A percentile compares a stretch with the other conserved stretches of the same genome.
Evolutionary conservation across 1,139 yeast genomes (phyloP).

Genomic region (Pichia sp.): DNA sequence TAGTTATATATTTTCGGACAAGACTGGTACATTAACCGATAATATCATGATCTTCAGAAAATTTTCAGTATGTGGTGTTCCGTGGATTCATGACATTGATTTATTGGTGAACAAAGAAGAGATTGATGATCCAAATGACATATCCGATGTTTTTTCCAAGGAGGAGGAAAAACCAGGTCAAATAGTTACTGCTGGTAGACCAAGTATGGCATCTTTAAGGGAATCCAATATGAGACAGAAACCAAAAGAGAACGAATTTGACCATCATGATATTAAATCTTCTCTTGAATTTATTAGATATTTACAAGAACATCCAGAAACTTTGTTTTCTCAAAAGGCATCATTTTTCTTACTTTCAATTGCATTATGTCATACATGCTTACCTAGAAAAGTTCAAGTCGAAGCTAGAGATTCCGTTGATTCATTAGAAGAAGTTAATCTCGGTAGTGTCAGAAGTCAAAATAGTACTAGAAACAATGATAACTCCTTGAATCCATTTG

Average conservation of each 20-base stretch:
- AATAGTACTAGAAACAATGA: constrained; percentile 2
- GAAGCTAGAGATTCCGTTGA: constrained; percentile 22
- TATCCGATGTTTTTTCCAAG: constrained; percentile 14
- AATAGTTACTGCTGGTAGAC: constrained; percentile 46
- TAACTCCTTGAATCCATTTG: constrained; percentile 17
- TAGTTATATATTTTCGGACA: constrained; percentile 90
- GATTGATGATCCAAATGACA: constrained; percentile 17
- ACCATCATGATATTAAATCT: constrained; percentile 35
- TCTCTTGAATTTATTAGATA: constrained; percentile 65
- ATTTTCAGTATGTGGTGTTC: constrained; percentile 79
- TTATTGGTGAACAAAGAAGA: constrained; percentile 32
- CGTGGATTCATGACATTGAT: constrained; percentile 86
- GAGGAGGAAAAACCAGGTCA: constrained; percentile 26
- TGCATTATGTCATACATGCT: constrained; percentile 87
- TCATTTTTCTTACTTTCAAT: constrained; percentile 76
- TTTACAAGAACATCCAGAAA: constrained; percentile 69
- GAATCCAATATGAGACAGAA: constrained; percentile 21
- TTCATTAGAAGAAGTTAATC: constrained; percentile 7
- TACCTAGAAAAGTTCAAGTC: constrained; percentile 53
- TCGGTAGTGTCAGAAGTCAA: neutral
- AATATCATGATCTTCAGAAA: constrained; percentile 85
- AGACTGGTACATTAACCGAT: constrained; percentile 96
- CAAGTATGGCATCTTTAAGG: constrained; percentile 46
- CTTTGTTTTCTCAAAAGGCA: constrained; percentile 69
- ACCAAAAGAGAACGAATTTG: constrained; percentile 9